Percentiles rank a stretch among this genome's conserved stretches.
phyloP scores from a whole-genome alignment of 2,329 filamentous ascomycete species.

The Aureobasidium sp. region DNA sequence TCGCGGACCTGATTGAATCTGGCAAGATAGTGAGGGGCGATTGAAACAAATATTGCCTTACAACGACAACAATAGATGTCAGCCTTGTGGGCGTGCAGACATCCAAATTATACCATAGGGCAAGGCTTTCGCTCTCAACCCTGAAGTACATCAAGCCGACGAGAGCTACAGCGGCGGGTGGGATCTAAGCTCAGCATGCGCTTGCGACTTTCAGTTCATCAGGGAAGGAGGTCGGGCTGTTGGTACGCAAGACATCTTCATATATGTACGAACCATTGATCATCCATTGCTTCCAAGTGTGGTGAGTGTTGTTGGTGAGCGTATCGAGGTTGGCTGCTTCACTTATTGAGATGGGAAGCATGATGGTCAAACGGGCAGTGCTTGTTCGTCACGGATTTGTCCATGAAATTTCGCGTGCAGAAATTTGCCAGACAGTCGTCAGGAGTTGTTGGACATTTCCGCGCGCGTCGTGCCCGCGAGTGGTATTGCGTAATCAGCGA shows the following conservation, averaged over 20 bases:
- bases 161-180: neutral
- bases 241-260: slow-evolving; percentile 44
- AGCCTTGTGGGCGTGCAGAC: no score
- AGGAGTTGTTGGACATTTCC: neutral
- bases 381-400: slow-evolving; percentile 27
- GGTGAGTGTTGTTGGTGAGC: slow-evolving; percentile 43
- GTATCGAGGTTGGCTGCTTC: slow-evolving; percentile 32
- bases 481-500: neutral
- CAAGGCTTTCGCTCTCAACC: no score
- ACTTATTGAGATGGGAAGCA: slow-evolving; percentile 13
- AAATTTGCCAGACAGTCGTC: neutral
- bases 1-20: slow-evolving; percentile 20
- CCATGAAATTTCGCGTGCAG: slow-evolving; percentile 13
- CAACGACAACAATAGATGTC: no score
- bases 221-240: neutral
- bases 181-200: neutral
- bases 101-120: no score
- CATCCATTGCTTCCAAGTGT: slow-evolving; percentile 47
- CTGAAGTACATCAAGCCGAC: neutral
- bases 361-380: neutral
- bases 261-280: slow-evolving; percentile 39
- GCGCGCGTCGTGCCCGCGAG: neutral
- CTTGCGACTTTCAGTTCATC: neutral
- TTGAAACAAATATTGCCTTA: neutral
- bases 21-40: slow-evolving; percentile 14